Base-by-base conservation (phyloP, 2,329 filamentous ascomycete species). In the Pseudogymnoascus sp. region DNA sequence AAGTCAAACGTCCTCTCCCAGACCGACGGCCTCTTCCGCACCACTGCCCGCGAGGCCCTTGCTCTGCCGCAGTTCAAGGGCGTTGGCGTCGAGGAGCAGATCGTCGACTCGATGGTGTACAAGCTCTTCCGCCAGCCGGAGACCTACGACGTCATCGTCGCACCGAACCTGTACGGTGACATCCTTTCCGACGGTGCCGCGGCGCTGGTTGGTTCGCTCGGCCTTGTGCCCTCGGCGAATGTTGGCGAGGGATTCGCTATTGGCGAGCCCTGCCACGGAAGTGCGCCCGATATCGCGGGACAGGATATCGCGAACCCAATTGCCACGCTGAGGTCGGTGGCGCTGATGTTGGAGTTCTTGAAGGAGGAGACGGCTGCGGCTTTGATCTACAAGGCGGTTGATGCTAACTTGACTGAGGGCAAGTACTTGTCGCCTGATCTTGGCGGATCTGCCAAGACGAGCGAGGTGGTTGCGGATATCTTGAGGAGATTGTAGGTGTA, bases 71-170 rank as follows among this genome's bases (percentile, higher is more conserved):
- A 80, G 68, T 97, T 90, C 79, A 77, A 78, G 65, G 77, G 76
- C 60, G 80, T 96, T 62, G 78, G 79, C 44, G 82, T 97, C 62
- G 95, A 97, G 78, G 95, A 97, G 82, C 95, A 99, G 80, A 99
- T 99, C 70, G 93, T 99, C 67, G 95, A 99, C 79, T 93, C 89
- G 66, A 99, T 99, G 95, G 92, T 97, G 64, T 97, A 97, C 86
- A 97, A 97, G 82, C 89, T 99, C 64, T 97, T 97, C 87, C 91
- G 93, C 66, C 91, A 97, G 78, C 95, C 95, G 46, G 84, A 88
- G 72, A 89, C 88, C 73, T 99, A 97, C 85, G 95, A 99, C 76
- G 93, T 97, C 69, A 96, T 99, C 70, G 95, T 99, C 56, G 95
- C 93, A 7, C 95, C 93, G 61, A 97, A 97, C 79, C 84, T 99